Base-by-base conservation (phyloP, 106 monocot species). In the Dendrobium catenatum region DNA sequence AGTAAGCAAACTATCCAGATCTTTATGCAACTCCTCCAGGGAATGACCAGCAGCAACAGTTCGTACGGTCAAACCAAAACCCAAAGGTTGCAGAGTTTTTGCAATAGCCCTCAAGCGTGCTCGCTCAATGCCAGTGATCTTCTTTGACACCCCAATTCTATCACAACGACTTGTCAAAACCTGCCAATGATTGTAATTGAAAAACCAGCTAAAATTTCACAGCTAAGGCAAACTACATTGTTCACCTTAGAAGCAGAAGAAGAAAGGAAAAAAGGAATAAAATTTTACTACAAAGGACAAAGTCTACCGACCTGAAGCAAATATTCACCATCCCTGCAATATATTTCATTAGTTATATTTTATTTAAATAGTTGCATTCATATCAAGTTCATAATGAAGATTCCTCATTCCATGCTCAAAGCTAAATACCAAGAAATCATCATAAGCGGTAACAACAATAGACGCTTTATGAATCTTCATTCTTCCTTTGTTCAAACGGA, bases 41-140 rank as follows among this genome's bases (percentile, higher is more conserved):
- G 97, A 88, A 87, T 94, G 97, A 56, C 92, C 92, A 56, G 89
- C 83, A 84, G 97, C 94, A 79, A 92, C 97, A 31, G 97, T 94
- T 83, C 97, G 85, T 41, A 92, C 87, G 40, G 94, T 94, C 78
- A 97, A 86, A 85, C 90, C 90, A 86, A 97, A 92, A 43, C 91
- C 94, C 64, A 88, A 75, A 1, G 94, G 94, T 76, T 92, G 90
- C 72, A 94, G 77, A 26, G 84, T 77, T 88, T 93, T 94, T 68
- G 92, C 92, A 79, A 97, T 97, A 68, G 85, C 89, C 73, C 86
- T 90, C 73, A 97, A 85, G 22, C 94, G 89, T 78, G 90, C 87
- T n/a, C 94, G 84, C 80, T 97, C 97, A 43, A 40, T 68, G 20
- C 97, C 92, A 27, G 85, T 85, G 20, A 97, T 97, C 85, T 97